These are phyloP conservation scores for Pouteria glomerata DNA, from an alignment of 148 eudicot species.

Conservation along the genomic window DNA sequence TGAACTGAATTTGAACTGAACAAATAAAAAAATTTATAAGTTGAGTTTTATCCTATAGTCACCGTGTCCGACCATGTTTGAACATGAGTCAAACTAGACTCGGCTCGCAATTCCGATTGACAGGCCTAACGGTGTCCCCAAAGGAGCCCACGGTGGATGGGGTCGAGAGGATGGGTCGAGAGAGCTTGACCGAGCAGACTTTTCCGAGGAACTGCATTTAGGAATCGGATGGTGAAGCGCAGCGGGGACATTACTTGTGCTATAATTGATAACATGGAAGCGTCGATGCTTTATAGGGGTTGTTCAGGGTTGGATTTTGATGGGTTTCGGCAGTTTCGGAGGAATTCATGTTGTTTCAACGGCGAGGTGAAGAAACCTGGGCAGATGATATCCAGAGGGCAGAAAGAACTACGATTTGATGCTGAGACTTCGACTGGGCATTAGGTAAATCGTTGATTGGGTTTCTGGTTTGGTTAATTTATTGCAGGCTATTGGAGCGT, in stretches of 20 bases:
- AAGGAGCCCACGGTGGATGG: conserved; percentile 48
- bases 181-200: conserved; percentile 32
- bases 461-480: neutral
- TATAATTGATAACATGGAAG: conserved; percentile 69
- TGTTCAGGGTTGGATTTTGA: conserved; percentile 26
- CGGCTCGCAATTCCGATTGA: no score
- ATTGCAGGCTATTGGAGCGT: neutral
- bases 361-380: conserved; percentile 84
- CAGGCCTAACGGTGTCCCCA: no score
- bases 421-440: conserved; percentile 88
- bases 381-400: conserved; percentile 69
- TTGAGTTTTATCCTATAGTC: no score
- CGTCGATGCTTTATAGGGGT: conserved; percentile 52
- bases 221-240: conserved; percentile 78
- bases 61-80: no score
- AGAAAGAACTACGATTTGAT: conserved; percentile 77
- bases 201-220: conserved; percentile 68
- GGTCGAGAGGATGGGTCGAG: conserved; percentile 16
- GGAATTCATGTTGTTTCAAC: conserved; percentile 52
- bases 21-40: no score
- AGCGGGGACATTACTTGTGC: conserved; percentile 88
- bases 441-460: conserved; percentile 40
- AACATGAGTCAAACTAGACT: no score
- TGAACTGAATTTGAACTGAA: no score
- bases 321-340: conserved; percentile 32